Evolutionary conservation across 192 early-diverging fungal species (phyloP), one percentile per base, ranked within the genome.

Genomic region (Polychytrium aggregatum): DNA sequence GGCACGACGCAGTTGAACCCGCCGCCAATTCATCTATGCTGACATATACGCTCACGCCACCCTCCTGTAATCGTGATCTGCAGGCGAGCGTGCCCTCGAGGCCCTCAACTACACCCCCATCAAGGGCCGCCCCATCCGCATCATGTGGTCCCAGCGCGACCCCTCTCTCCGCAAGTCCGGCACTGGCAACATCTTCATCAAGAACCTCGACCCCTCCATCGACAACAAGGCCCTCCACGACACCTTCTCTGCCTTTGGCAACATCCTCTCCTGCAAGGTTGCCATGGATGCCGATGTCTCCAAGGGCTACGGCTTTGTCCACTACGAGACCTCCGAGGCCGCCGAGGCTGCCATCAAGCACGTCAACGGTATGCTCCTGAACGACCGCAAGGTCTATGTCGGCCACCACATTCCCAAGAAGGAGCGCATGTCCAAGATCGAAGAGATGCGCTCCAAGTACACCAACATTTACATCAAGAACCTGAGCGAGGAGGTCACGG

Each of bases 121-220:
- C 68, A 92, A 91, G 77, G 89, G 83, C 52, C 82, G 84, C 60
- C 76, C 90, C 41, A 94, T 94, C 76, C 89, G 95, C 58, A 98
- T 98, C 74, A 98, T 98, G 95, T 98, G 92, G 92, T 95, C 91
- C 35, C 89, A 98, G 77, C 87, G 95, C 61, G 92, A 98, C 77
- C 95, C 95, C 20, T 79, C 88, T 42, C 69, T 87, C 57, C 91
- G 95, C 70, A 83, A 85, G 57, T 78, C 78, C 50, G 90, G 92
- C 37, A 72, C 75, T 41, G 92, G 92, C 53, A 98, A 98, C 76
- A 90, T 98, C 67, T 98, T 98, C 70, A 98, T 98, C 79, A 98
- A 98, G 79, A 98, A 98, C 82, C 72, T 98, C 44, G 92, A 96
- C 72, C 69, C 80, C 40, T 71, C 87, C 46, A 98, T 98, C 59